Evolutionary conservation across 108 stramenopile genomes (phyloP), one percentile per base, ranked within the genome.

Genomic region (Mayamaea pseudoterrestris): DNA sequence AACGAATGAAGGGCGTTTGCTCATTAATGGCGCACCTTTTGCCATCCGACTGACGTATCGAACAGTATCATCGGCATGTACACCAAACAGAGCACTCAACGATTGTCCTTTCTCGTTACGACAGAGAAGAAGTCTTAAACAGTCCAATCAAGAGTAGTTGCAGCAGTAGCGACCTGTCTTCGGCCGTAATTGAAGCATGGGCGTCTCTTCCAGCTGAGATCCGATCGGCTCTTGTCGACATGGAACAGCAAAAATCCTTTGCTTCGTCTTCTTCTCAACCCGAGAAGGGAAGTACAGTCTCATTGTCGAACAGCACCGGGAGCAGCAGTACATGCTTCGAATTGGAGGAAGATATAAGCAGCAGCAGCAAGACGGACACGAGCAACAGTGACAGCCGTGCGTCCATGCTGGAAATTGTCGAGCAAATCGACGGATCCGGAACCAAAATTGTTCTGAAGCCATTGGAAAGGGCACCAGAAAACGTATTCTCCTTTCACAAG

Each of bases 401-500:
- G 9, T 44, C 35, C 5, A 40, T 17, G 11, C 9, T 30, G 36
- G 39, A 43, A 55, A 53, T 58, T 6, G 34, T 68, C 16, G 83
- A 90, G 44, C 58, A 73, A n/a, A 76, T 75, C 40, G 55, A 73
- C 14, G 73, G 68, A 11, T 59, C 77, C 5, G 88, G 88, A 5
- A 80, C 77, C 9, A 70, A 61, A 30, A 69, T 73, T 0, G 35
- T 61, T 5, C 40, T 90, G 24, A 60, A 65, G 21, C 88, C 88
- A 12, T 47, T 90, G 17, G 88, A 90, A 54, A 75, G 88, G 14
- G 88, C 88, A 12, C 83, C 88, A 1, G 26, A 78, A 22, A 90
- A 90, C 65, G 83, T 90, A 0, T 90, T 80, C 31, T 69, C 66
- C 8, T 81, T 90, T 43, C 64, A 63, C 26, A 90, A 90, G 50